These are phyloP conservation scores for Phytophthora multivora DNA, from an alignment of 352 stramenopile species.

Conservation along the genomic window DNA sequence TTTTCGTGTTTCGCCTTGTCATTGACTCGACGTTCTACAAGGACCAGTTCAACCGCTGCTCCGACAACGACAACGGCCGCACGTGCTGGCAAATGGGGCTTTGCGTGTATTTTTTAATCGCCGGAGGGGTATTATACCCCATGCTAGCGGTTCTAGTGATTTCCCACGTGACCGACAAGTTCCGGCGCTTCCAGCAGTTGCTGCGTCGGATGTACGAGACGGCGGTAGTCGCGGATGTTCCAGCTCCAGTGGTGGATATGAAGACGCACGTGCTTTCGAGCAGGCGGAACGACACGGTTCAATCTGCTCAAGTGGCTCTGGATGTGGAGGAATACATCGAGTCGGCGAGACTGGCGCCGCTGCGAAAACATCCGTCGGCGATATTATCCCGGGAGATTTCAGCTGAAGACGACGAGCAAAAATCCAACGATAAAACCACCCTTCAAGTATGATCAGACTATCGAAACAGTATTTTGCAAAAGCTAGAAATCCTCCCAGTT, in stretches of 20 bases:
- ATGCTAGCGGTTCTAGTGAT: conserved; percentile 68
- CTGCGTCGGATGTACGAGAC: conserved; percentile 57
- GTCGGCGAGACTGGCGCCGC: conserved; percentile 35
- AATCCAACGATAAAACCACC: conserved; percentile 24
- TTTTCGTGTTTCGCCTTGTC: conserved; percentile 63
- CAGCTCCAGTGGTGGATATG: conserved; percentile 40
- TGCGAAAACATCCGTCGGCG: conserved; percentile 53
- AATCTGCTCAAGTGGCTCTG: conserved; percentile 41
- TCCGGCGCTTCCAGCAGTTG: conserved; percentile 51
- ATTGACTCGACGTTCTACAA: conserved; percentile 81
- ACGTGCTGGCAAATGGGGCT: conserved; percentile 76
- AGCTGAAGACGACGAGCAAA: conserved; percentile 50
- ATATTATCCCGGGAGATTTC: conserved; percentile 35
- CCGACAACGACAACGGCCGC: conserved; percentile 53
- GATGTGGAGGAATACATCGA: conserved; percentile 40
- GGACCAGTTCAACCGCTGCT: conserved; percentile 79
- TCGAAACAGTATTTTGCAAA: conserved; percentile 24
- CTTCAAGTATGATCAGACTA: not conserved
- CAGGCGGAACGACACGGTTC: conserved; percentile 34
- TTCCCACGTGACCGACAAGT: conserved; percentile 66
- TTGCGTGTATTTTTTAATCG: conserved; percentile 64
- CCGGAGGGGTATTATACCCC: conserved; percentile 58
- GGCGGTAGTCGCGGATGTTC: conserved; percentile 53
- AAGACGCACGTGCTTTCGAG: conserved; percentile 36
- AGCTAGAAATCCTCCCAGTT: conserved; percentile 50